A percentile compares a stretch with the other conserved stretches of the same genome.
Evolutionary conservation across 768 basidiomycete genomes (phyloP).

Genomic region (Crassisporium funariophilum): DNA sequence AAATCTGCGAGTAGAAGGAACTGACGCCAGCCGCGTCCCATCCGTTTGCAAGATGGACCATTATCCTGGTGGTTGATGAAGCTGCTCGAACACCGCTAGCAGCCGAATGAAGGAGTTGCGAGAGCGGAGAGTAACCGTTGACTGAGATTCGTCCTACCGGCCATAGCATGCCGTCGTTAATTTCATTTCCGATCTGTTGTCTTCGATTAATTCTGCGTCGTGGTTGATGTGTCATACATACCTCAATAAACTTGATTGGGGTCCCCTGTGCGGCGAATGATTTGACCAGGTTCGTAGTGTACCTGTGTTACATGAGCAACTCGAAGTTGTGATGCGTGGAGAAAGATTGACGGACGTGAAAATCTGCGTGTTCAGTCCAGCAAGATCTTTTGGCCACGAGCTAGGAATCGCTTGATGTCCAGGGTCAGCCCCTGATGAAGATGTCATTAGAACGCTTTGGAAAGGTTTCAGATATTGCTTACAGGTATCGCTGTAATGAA

Average conservation of each 20-base stretch:
- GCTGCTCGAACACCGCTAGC: conserved; percentile 53
- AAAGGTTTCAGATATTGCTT: conserved; percentile 15
- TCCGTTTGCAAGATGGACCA: conserved; percentile 66
- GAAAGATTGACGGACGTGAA: conserved; percentile 41
- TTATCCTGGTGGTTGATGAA: conserved; percentile 47
- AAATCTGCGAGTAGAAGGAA: conserved; percentile 54
- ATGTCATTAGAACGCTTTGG: neutral
- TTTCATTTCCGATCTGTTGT: conserved; percentile 61
- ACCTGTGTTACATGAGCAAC: conserved; percentile 31
- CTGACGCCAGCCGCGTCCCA: conserved; percentile 50
- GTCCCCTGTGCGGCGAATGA: conserved; percentile 55
- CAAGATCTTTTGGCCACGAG: conserved; percentile 52
- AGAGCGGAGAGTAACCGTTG: conserved; percentile 52
- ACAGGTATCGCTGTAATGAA: conserved; percentile 71
- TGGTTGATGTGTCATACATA: conserved; percentile 16
- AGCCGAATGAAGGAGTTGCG: conserved; percentile 63
- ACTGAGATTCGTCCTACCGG: conserved; percentile 56
- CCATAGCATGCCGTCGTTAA: conserved; percentile 66
- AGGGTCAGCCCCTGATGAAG: conserved; percentile 59
- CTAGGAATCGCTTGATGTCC: conserved; percentile 62
- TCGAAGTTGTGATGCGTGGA: neutral
- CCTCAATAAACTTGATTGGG: conserved; percentile 53
- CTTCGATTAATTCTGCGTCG: neutral
- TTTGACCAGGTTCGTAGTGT: conserved; percentile 54
- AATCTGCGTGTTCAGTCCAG: conserved; percentile 57